phyloP scores from a whole-genome alignment of 1,284 basidiomycete species.

The Microbotryomycetes sp. region DNA sequence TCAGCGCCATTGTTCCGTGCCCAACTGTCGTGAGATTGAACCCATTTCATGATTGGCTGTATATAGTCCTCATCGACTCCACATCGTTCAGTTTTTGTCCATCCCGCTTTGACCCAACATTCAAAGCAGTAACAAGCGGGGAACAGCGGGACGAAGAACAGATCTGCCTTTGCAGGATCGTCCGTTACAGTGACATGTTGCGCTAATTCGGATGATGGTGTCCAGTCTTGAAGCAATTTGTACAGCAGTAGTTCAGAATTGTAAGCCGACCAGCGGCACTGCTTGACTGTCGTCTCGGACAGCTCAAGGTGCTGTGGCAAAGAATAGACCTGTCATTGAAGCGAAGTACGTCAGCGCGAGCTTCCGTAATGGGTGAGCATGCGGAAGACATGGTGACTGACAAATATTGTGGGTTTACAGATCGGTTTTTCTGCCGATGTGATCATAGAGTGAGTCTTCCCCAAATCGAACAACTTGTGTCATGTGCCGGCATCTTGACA shows the following conservation, averaged over 20 bases:
- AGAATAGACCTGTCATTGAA: constrained; percentile 15
- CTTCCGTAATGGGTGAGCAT: rapidly evolving
- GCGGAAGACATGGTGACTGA: background rate
- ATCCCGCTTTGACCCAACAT: constrained; percentile 27
- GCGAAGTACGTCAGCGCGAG: no score
- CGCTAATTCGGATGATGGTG: background rate
- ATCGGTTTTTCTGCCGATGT: constrained; percentile 15
- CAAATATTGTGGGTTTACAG: constrained; percentile 20
- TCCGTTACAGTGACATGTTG: constrained; percentile 1
- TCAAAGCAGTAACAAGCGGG: constrained; percentile 30
- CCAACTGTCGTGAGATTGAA: constrained; percentile 6
- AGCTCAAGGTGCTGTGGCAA: constrained; percentile 18
- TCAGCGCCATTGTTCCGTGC: constrained; percentile 11
- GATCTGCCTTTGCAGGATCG: constrained; percentile 19
- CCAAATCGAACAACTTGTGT: background rate
- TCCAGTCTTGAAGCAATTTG: constrained; percentile 3
- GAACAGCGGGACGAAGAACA: constrained; percentile 29
- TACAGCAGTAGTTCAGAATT: constrained; percentile 27
- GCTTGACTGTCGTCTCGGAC: constrained; percentile 7
- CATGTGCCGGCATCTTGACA: background rate
- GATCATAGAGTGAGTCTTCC: background rate
- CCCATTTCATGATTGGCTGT: constrained; percentile 16
- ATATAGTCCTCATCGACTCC: constrained; percentile 23
- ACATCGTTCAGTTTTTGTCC: constrained; percentile 23
- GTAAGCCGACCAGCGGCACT: constrained; percentile 33